These are phyloP conservation scores for Sclerotinia glacialis DNA, from an alignment of 2,329 filamentous ascomycete genomes.

Conservation along the genomic window DNA sequence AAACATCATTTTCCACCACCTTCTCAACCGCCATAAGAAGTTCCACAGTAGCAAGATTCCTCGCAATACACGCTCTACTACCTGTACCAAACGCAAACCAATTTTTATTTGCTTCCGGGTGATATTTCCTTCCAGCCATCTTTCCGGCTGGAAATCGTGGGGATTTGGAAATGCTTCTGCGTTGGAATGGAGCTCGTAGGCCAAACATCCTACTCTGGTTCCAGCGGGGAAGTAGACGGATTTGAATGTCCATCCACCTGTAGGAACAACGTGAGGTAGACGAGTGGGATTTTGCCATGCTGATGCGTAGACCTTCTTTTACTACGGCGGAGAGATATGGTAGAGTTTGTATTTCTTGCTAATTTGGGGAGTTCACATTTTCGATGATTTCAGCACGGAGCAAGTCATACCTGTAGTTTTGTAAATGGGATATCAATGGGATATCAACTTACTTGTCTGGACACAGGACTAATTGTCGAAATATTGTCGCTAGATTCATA, in stretches of 20 bases:
- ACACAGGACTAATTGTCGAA: conserved; percentile 46
- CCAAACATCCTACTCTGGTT: conserved; percentile 46
- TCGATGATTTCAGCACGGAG: conserved; percentile 41
- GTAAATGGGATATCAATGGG: not conserved
- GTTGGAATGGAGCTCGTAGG: conserved; percentile 49
- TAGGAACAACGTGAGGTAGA: conserved; percentile 48
- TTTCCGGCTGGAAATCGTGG: conserved; percentile 46
- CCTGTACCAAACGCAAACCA: conserved; percentile 51
- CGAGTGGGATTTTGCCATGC: conserved; percentile 52
- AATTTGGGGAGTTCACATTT: conserved; percentile 30
- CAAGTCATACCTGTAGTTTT: conserved; percentile 36
- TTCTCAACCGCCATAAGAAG: conserved; percentile 45
- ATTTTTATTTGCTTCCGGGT: conserved; percentile 44
- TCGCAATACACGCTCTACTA: conserved; percentile 48
- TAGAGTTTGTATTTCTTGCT: conserved; percentile 40
- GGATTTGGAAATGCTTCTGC: conserved; percentile 45
- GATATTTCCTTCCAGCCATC: conserved; percentile 45
- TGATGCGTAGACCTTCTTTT: conserved; percentile 50
- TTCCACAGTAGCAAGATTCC: conserved; percentile 48
- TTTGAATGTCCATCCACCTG: conserved; percentile 32
- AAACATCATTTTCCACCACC: conserved; percentile 45
- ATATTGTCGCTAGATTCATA: conserved; percentile 50
- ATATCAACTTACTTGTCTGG: conserved; percentile 42
- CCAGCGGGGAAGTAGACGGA: conserved; percentile 43
- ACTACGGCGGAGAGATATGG: conserved; percentile 50